Percentiles rank a stretch among this genome's conserved stretches.
Conservation (phyloP, 345 rosid species). For the Euphorbia peplus region DNA sequence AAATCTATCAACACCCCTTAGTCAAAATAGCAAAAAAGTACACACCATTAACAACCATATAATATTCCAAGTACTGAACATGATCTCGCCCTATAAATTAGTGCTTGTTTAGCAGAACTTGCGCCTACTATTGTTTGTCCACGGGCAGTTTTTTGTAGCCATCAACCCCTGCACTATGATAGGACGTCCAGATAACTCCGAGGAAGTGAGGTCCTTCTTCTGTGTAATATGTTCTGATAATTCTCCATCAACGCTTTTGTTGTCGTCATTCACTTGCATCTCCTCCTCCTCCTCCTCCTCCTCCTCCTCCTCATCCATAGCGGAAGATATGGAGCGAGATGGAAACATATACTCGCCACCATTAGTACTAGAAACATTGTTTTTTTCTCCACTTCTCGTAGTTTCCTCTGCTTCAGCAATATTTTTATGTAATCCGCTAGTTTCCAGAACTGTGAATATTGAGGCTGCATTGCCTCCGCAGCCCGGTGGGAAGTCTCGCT, state of each 20-base stretch:
- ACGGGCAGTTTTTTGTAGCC: constrained; percentile 15
- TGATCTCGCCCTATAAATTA: neutral
- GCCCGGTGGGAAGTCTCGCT: too few relatives aligned
- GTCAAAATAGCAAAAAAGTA: neutral
- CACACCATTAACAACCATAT: neutral
- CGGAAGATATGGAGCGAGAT: neutral
- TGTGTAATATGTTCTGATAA: neutral
- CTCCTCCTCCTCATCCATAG: neutral
- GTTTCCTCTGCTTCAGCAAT: neutral
- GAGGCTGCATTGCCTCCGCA: constrained; percentile 5
- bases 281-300: neutral
- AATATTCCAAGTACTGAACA: neutral
- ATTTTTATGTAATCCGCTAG: neutral
- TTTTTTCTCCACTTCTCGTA: neutral
- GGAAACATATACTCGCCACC: neutral
- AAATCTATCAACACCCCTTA: neutral
- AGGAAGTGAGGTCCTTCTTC: neutral
- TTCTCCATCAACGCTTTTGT: neutral
- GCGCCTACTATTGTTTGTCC: constrained; percentile 6
- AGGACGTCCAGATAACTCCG: constrained; percentile 2
- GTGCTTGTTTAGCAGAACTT: neutral
- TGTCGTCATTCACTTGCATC: neutral
- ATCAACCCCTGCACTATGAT: constrained; percentile 14
- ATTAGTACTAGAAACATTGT: neutral
- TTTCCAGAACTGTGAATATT: neutral